phyloP scores from a whole-genome alignment of 2,329 filamentous ascomycete species.

The Exophiala oligosperma region DNA sequence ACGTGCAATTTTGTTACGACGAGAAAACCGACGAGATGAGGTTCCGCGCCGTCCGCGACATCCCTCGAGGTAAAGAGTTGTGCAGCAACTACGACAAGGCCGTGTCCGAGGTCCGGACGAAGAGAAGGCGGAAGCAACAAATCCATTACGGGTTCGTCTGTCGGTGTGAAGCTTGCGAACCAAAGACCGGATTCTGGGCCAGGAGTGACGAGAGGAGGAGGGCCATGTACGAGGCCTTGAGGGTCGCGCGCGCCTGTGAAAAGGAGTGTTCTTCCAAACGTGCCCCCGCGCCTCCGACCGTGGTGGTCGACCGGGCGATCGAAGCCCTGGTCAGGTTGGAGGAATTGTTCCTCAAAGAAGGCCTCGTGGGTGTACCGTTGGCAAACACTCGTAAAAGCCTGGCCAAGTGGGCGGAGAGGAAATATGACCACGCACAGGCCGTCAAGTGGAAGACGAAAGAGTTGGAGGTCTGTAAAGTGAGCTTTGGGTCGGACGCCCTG shows the following conservation, averaged over 20 bases:
- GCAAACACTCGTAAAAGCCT: conserved; percentile 24
- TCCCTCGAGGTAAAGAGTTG: conserved; percentile 25
- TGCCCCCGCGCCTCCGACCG: too few relatives aligned
- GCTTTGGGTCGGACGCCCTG: conserved; percentile 16
- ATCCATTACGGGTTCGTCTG: conserved; percentile 28
- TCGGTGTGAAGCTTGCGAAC: conserved; percentile 25
- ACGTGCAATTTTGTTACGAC: conserved; percentile 26
- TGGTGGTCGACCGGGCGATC: conserved; percentile 3
- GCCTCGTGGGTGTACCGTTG: conserved; percentile 19
- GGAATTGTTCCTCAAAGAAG: conserved; percentile 23
- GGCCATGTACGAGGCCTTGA: conserved; percentile 20
- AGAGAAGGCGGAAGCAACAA: conserved; percentile 17
- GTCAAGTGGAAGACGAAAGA: conserved; percentile 22
- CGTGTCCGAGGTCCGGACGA: conserved; percentile 12
- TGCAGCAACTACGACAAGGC: conserved; percentile 25
- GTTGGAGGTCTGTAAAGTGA: conserved; percentile 8
- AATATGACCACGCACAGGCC: conserved; percentile 1
- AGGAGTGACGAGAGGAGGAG: conserved; percentile 25
- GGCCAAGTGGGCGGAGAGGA: conserved; percentile 25
- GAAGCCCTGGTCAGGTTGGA: conserved; percentile 13
- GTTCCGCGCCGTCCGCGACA: conserved; percentile 25
- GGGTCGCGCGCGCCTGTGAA: conserved; percentile 14
- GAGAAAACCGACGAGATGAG: conserved; percentile 14
- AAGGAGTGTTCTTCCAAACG: conserved; percentile 2
- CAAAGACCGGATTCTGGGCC: conserved; percentile 23